Evolutionary conservation across 2,329 filamentous ascomycete species (phyloP).

Genomic region (Talaromyces islandicus): DNA sequence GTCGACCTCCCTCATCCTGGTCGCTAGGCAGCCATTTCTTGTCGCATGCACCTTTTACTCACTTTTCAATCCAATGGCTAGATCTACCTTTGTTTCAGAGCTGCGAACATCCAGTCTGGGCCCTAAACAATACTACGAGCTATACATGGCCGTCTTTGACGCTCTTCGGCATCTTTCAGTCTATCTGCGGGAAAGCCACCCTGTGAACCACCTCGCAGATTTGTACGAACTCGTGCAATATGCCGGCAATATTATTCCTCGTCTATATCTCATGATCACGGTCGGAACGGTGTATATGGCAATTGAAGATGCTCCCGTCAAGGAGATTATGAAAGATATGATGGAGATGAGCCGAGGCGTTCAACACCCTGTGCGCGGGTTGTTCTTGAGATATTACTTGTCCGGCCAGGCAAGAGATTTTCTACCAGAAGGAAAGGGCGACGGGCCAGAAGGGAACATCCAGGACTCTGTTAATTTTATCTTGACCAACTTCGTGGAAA

Average conservation of each 20-base stretch:
- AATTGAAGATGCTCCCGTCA: slow-evolving; percentile 94
- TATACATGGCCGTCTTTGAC: slow-evolving; percentile 99
- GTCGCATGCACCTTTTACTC: slow-evolving; percentile 13
- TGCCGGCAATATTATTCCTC: slow-evolving; percentile 94
- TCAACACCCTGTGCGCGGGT: slow-evolving; percentile 89
- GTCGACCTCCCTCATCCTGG: slow-evolving; percentile 27
- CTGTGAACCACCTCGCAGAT: slow-evolving; percentile 94
- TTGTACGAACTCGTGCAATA: slow-evolving; percentile 97
- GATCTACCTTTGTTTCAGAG: slow-evolving; percentile 97
- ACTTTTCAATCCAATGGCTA: slow-evolving; percentile 34
- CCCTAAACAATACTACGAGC: slow-evolving; percentile 99
- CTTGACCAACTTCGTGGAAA: slow-evolving; percentile 97
- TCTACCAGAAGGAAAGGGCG: slow-evolving; percentile 72
- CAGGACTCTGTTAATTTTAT: slow-evolving; percentile 98
- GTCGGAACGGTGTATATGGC: slow-evolving; percentile 99
- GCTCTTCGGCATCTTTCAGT: slow-evolving; percentile 92
- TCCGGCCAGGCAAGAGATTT: slow-evolving; percentile 90
- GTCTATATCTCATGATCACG: slow-evolving; percentile 97
- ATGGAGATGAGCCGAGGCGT: slow-evolving; percentile 99
- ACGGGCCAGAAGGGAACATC: slow-evolving; percentile 90
- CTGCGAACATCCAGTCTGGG: slow-evolving; percentile 92
- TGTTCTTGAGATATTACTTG: slow-evolving; percentile 94
- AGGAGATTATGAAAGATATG: slow-evolving; percentile 99
- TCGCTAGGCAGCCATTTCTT: slow-evolving; percentile 20
- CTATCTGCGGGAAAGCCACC: slow-evolving; percentile 94